Conservation (phyloP, 2,329 filamentous ascomycete species). For the Dothideomycetes sp. region DNA sequence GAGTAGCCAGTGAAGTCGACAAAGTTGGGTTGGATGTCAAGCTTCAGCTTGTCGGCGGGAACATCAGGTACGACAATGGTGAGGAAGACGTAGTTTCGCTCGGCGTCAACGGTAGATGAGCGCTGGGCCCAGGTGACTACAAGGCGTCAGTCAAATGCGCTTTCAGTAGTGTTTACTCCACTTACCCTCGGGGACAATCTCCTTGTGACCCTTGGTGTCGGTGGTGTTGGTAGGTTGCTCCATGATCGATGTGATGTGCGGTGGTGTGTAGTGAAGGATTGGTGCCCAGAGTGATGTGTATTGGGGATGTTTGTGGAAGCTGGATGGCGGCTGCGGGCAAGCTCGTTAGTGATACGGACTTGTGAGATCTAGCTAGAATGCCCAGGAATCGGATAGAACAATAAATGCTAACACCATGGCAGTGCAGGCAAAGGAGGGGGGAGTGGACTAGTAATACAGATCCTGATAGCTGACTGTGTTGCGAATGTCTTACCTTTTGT, state of each 20-base stretch:
- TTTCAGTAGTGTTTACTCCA: background rate
- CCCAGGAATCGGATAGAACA: constrained; percentile 6
- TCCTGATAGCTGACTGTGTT: too few relatives aligned
- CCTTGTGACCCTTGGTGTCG: constrained; percentile 21
- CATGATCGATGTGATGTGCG: constrained; percentile 12
- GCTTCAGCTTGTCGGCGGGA: constrained; percentile 60
- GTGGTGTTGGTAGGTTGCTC: constrained; percentile 23
- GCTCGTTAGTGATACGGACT: constrained; percentile 4
- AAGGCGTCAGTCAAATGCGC: background rate
- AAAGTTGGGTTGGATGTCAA: constrained; percentile 67
- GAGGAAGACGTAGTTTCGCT: constrained; percentile 92
- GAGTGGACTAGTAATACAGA: too few relatives aligned
- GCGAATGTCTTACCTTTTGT: too few relatives aligned
- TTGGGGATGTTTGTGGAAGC: constrained; percentile 6
- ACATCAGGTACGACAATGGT: constrained; percentile 86
- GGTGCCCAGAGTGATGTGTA: constrained; percentile 9
- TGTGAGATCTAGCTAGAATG: constrained; percentile 5
- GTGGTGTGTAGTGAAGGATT: constrained; percentile 4
- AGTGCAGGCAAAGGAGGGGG: constrained; percentile 1
- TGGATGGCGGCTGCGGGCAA: constrained; percentile 4
- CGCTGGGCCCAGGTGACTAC: constrained; percentile 96
- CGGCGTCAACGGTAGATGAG: constrained; percentile 65
- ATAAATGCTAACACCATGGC: background rate
- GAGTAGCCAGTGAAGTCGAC: constrained; percentile 78
- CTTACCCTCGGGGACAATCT: constrained; percentile 26